These are phyloP conservation scores for Talaromyces sp. DNA, from an alignment of 2,329 filamentous ascomycete genomes.

Conservation along the genomic window DNA sequence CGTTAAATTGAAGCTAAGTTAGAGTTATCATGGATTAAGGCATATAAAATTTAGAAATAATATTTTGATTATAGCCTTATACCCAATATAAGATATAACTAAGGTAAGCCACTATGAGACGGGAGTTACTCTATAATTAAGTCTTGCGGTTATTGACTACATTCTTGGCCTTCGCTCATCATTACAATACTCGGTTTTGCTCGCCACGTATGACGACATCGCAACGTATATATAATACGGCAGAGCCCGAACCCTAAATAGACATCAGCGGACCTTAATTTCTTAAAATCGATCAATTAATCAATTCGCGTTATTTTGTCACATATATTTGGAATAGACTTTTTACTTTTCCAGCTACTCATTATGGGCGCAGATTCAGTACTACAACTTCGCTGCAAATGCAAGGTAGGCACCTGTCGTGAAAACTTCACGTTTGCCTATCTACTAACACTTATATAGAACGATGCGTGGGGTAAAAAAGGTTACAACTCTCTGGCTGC, in stretches of 20 bases:
- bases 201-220: constrained; percentile 13
- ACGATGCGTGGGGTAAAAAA: constrained; percentile 67
- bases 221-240: constrained; percentile 10
- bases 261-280: background rate
- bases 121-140: too few relatives aligned
- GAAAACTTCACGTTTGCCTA: background rate
- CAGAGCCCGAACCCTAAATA: constrained; percentile 4
- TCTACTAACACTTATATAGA: constrained; percentile 32
- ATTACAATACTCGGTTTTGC: background rate
- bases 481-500: constrained; percentile 63
- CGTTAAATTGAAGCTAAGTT: too few relatives aligned
- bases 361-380: constrained; percentile 16
- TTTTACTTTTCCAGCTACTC: background rate
- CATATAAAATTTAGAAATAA: too few relatives aligned
- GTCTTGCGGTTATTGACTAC: background rate
- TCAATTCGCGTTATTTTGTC: background rate
- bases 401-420: constrained; percentile 13
- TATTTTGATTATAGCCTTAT: too few relatives aligned
- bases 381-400: constrained; percentile 23
- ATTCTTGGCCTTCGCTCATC: too few relatives aligned
- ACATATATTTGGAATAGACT: background rate
- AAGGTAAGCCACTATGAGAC: too few relatives aligned
- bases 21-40: too few relatives aligned
- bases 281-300: background rate
- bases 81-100: too few relatives aligned